Evolutionary conservation across 2,329 filamentous ascomycete genomes (phyloP), one percentile per base, ranked within the genome.

Genomic region (Talaromyces rugulosus): DNA sequence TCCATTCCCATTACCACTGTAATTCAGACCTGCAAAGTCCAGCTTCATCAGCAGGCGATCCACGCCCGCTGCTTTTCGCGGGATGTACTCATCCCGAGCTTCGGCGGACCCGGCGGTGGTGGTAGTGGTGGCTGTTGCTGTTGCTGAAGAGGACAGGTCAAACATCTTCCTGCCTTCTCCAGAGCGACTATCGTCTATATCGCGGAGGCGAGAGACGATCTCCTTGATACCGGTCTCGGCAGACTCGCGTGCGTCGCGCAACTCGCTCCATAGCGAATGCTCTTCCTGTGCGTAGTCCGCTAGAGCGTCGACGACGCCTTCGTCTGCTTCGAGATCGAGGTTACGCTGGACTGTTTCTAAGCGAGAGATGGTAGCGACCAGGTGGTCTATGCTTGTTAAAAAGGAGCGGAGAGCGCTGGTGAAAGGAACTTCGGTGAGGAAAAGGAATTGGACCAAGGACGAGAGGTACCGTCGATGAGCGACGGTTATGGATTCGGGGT

Each of bases 21-120:
- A 59, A 63, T 65, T 69, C 63, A 71, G 64, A 61, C 73, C 69
- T 62, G 75, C 71, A 63, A 84, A 86, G 66, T 96, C 92, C 68
- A 97, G 79, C 80, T 96, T 96, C 91, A 96, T 96, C 72, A 97
- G 75, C 71, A 97, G 76, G 62, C 90, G 82, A 77, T 96, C 92
- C 53, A 97, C 86, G 0, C 92, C 90, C 0, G 91, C 91, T 3
- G 91, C 85, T 63, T 89, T 87, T 64, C 86, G 83, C 0, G 91
- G 89, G 33, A 88, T 82, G 72, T 91, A 96, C 64, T 79, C 74
- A 62, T 61, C 70, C 66, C 67, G 71, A 71, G 52, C 42, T 73
- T 69, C 36, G 71, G 61, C 23, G 68, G 68, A 27, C 65, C 67
- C 9, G 64, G 69, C 70, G 60, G 70, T 68, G 60, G 67, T 54